Conservation (phyloP, 345 rosid genomes). For the Clarkia xantiana region DNA sequence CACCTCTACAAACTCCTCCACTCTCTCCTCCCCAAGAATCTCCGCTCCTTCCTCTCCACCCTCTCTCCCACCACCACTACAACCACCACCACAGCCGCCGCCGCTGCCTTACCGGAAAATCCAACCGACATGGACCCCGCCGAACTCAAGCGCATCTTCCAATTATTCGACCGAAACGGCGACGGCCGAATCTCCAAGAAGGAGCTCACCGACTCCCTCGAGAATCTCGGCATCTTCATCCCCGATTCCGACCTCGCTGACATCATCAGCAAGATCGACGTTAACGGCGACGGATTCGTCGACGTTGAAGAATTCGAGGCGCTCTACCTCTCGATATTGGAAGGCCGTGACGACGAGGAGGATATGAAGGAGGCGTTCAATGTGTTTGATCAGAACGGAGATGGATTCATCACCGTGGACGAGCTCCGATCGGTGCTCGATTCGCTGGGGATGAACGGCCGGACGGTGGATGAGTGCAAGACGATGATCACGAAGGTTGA, state of each 20-base stretch:
- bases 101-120: neutral
- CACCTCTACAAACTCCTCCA: conserved; percentile 36
- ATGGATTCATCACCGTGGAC: conserved; percentile 78
- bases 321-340: conserved; percentile 64
- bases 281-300: conserved; percentile 10
- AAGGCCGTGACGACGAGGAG: conserved; percentile 65
- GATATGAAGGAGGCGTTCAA: conserved; percentile 80
- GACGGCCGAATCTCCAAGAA: conserved; percentile 55
- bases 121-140: conserved; percentile 24
- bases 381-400: conserved; percentile 79
- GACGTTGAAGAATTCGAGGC: conserved; percentile 75
- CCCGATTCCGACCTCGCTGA: conserved; percentile 40
- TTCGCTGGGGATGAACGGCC: conserved; percentile 69
- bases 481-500: conserved; percentile 70
- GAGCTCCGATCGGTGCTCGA: conserved; percentile 65
- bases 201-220: conserved; percentile 50
- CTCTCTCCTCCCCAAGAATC: conserved; percentile 42
- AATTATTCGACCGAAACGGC: conserved; percentile 65
- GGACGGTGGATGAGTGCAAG: conserved; percentile 67
- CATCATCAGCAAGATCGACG: conserved; percentile 14
- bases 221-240: conserved; percentile 55
- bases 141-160: conserved; percentile 54
- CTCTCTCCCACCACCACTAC: no score
- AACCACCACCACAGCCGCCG: neutral
- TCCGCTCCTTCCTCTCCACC: conserved; percentile 24